Conservation (phyloP, 306 rosid genomes). For the Ormosia semicastrata region DNA sequence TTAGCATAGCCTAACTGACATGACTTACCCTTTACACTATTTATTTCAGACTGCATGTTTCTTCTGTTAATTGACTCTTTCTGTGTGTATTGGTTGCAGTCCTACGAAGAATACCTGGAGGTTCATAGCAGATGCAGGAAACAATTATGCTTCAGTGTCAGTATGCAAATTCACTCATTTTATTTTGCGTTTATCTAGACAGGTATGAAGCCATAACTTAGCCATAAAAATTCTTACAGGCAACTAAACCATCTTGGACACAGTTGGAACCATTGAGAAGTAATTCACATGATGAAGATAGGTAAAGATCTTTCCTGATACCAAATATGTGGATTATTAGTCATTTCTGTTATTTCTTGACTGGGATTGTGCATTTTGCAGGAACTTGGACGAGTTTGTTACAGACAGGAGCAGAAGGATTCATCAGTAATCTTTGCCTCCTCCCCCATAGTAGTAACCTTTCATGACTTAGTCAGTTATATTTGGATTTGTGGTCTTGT, state of each 20-base stretch:
- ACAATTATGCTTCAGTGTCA: slow-evolving; percentile 30
- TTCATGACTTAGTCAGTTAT: neutral
- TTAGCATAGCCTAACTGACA: no score
- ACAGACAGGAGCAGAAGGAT: slow-evolving; percentile 26
- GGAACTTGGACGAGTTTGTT: slow-evolving; percentile 13
- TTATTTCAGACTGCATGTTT: neutral
- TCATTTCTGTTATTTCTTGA: neutral
- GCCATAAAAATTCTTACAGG: slow-evolving; percentile 33
- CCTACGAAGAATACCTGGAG: slow-evolving; percentile 50
- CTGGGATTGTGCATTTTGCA: slow-evolving; percentile 6
- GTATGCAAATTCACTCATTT: slow-evolving; percentile 17
- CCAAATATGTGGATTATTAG: neutral
- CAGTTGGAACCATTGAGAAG: slow-evolving; percentile 26
- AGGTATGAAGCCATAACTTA: slow-evolving; percentile 11
- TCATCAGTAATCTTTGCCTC: neutral
- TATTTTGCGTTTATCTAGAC: neutral
- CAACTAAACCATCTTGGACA: slow-evolving; percentile 12
- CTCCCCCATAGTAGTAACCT: neutral
- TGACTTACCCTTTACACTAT: no score
- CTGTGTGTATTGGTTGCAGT: slow-evolving; percentile 23
- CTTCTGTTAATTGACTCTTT: neutral
- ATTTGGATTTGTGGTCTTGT: neutral
- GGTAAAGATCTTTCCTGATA: slow-evolving; percentile 26
- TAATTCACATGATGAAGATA: slow-evolving; percentile 32
- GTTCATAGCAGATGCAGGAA: slow-evolving; percentile 32